Base-by-base conservation (phyloP, 345 rosid genomes). In the Populus simonii region DNA sequence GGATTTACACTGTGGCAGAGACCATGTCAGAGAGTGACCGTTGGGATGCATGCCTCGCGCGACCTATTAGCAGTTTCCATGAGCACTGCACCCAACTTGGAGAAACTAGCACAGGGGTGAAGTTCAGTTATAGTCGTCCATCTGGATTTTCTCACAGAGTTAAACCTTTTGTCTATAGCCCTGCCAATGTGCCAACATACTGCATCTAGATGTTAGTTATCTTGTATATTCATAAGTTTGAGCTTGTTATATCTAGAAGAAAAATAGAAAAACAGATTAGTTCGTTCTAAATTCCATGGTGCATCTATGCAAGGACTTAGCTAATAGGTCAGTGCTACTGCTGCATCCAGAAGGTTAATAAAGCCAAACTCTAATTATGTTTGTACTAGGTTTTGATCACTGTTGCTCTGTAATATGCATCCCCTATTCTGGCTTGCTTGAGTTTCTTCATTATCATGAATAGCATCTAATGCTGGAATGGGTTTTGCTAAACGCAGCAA, bases 11-110 rank as follows among this genome's bases (percentile, higher is more conserved):
- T 1, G 97, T 96, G 7, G 98, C 96, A 0, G 98, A 96, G 85
- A 96, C 98, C 68, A 93, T 96, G 99, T 94, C 99, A 0, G 93
- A 92, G 87, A 93, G 96, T 33, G 94, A 96, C 65, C 91, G 96
- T 20, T 93, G 99, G 99, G 96, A 92, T 49, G 96, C 98, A 8
- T 96, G 99, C 79, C 86, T 93, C 36, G 91, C 97, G 1, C 85
- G 98, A 62, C 94, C 98, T 1, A 93, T 92, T 45, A 93, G 94
- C 84, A 93, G 98, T 69, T 96, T 90, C 88, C 88, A 93, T 74
- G 93, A 91, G 2, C 89, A 86, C 63, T 96, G 99, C 89, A 87
- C 83, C 82, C 94, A 77, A 57, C 84, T 88, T n/a, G 86, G 89
- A 55, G 80, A 84, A 6, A 85, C 91, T 66, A 90, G 87, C 17